phyloP scores from a whole-genome alignment of 345 rosid genomes.

The Moricandia moricandioides region DNA sequence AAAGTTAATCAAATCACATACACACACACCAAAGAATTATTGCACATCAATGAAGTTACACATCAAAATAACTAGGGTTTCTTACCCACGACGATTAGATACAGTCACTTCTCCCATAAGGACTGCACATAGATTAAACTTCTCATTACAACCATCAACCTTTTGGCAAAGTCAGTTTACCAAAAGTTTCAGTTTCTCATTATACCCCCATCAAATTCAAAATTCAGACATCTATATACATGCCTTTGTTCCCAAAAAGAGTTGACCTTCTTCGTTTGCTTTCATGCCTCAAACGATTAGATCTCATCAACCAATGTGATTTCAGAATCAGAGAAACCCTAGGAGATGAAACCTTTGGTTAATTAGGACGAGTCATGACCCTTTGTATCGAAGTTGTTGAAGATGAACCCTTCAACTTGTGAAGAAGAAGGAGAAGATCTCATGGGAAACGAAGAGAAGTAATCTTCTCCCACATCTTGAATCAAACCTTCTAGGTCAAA shows the following conservation, averaged over 20 bases:
- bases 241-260: slow-evolving; percentile 8
- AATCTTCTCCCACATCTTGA: slow-evolving; percentile 40
- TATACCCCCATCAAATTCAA: slow-evolving; percentile 9
- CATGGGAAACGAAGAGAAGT: slow-evolving; percentile 35
- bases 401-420: slow-evolving; percentile 29
- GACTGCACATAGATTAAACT: slow-evolving; percentile 25
- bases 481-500: slow-evolving; percentile 43
- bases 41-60: slow-evolving; percentile 24
- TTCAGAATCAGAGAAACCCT: slow-evolving; percentile 2
- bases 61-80: slow-evolving; percentile 19
- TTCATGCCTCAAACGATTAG: slow-evolving; percentile 5
- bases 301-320: slow-evolving; percentile 8
- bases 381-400: slow-evolving; percentile 26
- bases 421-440: slow-evolving; percentile 32
- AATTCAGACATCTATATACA: background rate
- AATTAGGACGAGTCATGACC: slow-evolving; percentile 18
- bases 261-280: slow-evolving; percentile 6
- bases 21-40: slow-evolving; percentile 24
- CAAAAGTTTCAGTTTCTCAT: slow-evolving; percentile 13
- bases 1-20: background rate
- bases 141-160: slow-evolving; percentile 12
- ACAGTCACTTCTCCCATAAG: slow-evolving; percentile 29
- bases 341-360: background rate
- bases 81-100: slow-evolving; percentile 19
- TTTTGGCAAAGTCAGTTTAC: slow-evolving; percentile 16